Evolutionary conservation across 352 stramenopile genomes (phyloP), one percentile per base, ranked within the genome.

Genomic region (Phytophthora hybrid): DNA sequence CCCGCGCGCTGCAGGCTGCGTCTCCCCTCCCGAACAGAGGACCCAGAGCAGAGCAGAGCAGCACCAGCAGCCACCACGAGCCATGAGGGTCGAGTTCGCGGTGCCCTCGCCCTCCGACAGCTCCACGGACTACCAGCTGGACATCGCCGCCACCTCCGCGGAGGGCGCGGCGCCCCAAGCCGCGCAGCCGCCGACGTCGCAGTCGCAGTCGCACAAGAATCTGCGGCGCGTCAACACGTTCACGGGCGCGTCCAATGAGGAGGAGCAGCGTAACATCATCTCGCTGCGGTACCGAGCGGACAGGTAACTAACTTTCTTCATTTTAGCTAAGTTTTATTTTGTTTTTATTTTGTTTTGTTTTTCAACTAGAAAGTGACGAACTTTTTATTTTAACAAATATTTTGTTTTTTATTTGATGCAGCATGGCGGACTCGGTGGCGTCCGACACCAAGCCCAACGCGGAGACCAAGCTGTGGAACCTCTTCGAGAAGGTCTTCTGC

Each of bases 181-280:
- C 44, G 29, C 52, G 55, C 58, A 67, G 71, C 16, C 64, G 61
- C 18, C 71, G 61, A 26, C 61, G 47, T 73, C 69, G 60, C 72
- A 76, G 47, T 73, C 69, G 60, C 72, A 76, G 55, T n/a, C 71
- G n/a, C 49, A 77, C 52, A 87, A 87, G 54, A 79, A 63, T 47
- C 64, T 93, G 63, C 85, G 88, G 7, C 83, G 86, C 62, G 79
- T 80, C 54, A 90, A 93, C 71, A 92, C 87, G 70, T 93, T 95
- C 75, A 91, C 85, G 14, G 75, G 74, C 18, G 80, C 71, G 66
- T 59, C 74, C 18, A 90, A 83, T 18, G 87, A 94, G 41, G 87
- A 94, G 32, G 89, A 96, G 68, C 86, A 93, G 69, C 88, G 87
- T 70, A 94, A 96, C 64, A 96, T 93, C 61, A 94, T 96, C 53